Percentiles rank a stretch among this genome's conserved stretches.
These are phyloP conservation scores for Musa balbisiana DNA, from an alignment of 202 grass and related monocot species.

Conservation along the genomic window DNA sequence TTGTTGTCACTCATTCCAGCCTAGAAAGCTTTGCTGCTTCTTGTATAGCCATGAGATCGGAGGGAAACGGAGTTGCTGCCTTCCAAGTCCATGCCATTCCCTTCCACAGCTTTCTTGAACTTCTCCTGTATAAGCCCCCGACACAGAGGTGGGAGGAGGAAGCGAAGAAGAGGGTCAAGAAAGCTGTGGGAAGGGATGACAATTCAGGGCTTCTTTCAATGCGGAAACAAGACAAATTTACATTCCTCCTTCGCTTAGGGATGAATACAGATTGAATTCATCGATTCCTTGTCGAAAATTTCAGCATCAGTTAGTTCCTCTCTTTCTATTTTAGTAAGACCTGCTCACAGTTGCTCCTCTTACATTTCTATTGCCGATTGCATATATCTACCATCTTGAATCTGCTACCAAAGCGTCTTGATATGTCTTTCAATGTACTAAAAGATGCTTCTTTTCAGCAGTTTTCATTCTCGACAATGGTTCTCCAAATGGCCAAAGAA, in stretches of 20 bases:
- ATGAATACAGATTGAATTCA: no score
- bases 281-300: no score
- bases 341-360: no score
- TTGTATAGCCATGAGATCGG: not conserved
- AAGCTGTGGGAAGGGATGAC: constrained; percentile 19
- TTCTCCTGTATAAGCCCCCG: not conserved
- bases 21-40: not conserved
- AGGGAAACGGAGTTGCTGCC: not conserved
- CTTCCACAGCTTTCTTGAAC: constrained; percentile 25
- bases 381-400: no score
- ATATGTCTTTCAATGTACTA: no score
- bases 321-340: no score
- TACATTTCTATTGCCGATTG: no score
- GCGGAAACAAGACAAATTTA: no score
- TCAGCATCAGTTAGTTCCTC: no score
- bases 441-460: not conserved
- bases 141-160: not conserved
- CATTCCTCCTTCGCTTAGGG: no score
- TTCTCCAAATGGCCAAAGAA: not conserved
- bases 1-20: not conserved
- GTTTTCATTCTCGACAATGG: not conserved
- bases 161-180: constrained; percentile 13
- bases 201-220: not conserved
- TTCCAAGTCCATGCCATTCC: constrained; percentile 8
- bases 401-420: no score